Evolutionary conservation across 108 stramenopile genomes (phyloP).

Genomic region (Fragilariopsis cylindrus): DNA sequence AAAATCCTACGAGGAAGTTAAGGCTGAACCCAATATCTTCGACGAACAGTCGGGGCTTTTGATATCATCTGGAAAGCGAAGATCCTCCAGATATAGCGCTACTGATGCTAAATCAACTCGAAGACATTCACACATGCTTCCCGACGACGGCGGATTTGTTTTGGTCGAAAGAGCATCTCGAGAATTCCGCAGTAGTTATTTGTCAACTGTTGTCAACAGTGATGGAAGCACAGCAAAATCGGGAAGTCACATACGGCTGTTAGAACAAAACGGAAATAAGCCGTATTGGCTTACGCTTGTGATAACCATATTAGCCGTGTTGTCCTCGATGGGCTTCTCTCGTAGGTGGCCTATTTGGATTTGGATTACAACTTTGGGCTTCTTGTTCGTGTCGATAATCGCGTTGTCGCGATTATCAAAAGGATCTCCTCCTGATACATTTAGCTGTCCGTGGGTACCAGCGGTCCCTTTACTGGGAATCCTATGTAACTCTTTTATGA

Average conservation of each 20-base stretch:
- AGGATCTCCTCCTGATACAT: constrained; percentile 38
- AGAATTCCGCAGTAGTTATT: constrained; percentile 11
- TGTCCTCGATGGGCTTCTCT: constrained; percentile 27
- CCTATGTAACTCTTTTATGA: constrained; percentile 58
- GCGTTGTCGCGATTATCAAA: constrained; percentile 23
- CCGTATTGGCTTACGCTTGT: constrained; percentile 38
- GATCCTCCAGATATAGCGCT: background rate
- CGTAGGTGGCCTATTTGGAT: background rate
- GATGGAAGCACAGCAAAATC: background rate
- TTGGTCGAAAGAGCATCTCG: constrained; percentile 14
- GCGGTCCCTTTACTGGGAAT: constrained; percentile 55
- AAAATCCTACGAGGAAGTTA: background rate
- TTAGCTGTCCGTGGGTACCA: constrained; percentile 53
- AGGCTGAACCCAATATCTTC: background rate
- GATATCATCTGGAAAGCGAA: constrained; percentile 1
- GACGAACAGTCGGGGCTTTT: constrained; percentile 4
- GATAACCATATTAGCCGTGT: constrained; percentile 27
- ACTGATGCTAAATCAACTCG: background rate
- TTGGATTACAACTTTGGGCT: background rate
- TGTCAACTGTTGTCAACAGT: background rate
- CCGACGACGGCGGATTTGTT: constrained; percentile 13
- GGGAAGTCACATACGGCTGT: background rate
- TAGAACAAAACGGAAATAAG: constrained; percentile 35
- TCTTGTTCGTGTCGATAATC: background rate
- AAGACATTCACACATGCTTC: constrained; percentile 5